Base-by-base conservation (phyloP, 2,329 filamentous ascomycete species). In the Talaromyces sp. region DNA sequence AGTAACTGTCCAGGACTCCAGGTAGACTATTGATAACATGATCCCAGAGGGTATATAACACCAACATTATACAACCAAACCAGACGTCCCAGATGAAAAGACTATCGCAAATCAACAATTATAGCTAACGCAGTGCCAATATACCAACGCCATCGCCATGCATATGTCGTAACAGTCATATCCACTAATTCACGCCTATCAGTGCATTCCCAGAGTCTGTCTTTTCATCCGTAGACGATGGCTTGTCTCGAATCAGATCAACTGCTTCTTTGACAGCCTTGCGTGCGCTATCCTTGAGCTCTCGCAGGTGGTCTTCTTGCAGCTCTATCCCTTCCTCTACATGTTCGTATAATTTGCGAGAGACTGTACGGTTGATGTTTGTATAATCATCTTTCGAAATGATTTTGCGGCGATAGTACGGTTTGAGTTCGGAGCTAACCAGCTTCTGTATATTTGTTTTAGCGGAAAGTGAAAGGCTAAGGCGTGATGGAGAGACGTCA, bases 301-400 rank as follows among this genome's bases (percentile, higher is more conserved):
- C 82, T 63, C 82, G 83, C 58, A 85, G 83, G 57, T 84, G 83
- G 28, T 84, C 82, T 21, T 87, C 81, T 66, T 89, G 83, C 31
- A 94, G 80, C 22, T 78, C 74, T 19, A 80, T 75, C 13, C 80
- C 79, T 37, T 79, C 79, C 5, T 80, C 80, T 25, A 84, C 80
- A 48, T 78, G 77, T 33, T 86, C 91, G 74, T 99, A 99, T 59
- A 99, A 79, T 75, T 88, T 89, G 59, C 91, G 87, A 41, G 91
- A 97, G 35, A 97, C 86, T 60, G 89, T 87, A 62, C 91, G 87
- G 70, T 97, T 97, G 74, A 97, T 96, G 58, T 85, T 85, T 2
- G 90, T 93, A 72, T 96, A 99, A 73, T 97, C 88, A 60, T 96
- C 89, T 64, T 91, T 89, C 17, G 87, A 91, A 61, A 97, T 82